These are phyloP conservation scores for Cryphonectria carpinicola DNA, from an alignment of 2,329 filamentous ascomycete species.

Conservation along the genomic window DNA sequence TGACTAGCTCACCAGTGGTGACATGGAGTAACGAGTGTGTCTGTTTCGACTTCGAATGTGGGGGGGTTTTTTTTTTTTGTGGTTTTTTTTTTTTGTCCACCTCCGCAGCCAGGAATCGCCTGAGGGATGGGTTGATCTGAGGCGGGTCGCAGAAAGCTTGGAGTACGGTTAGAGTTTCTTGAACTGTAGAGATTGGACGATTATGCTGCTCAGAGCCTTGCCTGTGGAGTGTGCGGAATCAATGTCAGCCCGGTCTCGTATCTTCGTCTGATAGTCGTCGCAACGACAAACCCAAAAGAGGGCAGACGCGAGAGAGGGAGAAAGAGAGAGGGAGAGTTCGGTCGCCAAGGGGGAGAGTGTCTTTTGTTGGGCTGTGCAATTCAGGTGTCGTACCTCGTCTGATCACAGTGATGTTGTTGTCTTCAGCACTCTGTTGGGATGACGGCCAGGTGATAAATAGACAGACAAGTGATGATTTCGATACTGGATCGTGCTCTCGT, in stretches of 20 bases:
- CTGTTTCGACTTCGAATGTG: constrained; percentile 9
- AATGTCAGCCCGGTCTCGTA: constrained; percentile 30
- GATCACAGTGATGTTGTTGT: constrained; percentile 3
- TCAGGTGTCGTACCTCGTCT: constrained; percentile 12
- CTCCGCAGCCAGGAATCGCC: constrained; percentile 13
- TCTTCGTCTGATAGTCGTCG: constrained; percentile 33
- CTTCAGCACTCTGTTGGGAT: constrained; percentile 9
- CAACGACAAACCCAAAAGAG: constrained; percentile 21
- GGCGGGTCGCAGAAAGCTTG: constrained; percentile 18
- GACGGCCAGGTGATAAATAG: constrained; percentile 12
- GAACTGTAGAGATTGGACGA: constrained; percentile 23
- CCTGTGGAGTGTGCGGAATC: constrained; percentile 17
- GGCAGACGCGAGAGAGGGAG: constrained; percentile 23
- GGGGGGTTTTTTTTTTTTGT: neutral
- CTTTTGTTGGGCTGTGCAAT: constrained; percentile 5
- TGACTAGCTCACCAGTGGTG: constrained; percentile 41
- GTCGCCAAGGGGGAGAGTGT: constrained; percentile 1
- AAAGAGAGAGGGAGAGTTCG: constrained; percentile 24
- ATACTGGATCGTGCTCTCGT: constrained; percentile 13
- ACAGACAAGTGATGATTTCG: neutral
- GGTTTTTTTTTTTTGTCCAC: neutral
- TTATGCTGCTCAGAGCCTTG: constrained; percentile 23
- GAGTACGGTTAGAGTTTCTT: constrained; percentile 15
- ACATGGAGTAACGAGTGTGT: constrained; percentile 43
- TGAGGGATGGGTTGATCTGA: constrained; percentile 5